Conservation (phyloP, 805 yeast genomes). For the Ogataea sp. region DNA sequence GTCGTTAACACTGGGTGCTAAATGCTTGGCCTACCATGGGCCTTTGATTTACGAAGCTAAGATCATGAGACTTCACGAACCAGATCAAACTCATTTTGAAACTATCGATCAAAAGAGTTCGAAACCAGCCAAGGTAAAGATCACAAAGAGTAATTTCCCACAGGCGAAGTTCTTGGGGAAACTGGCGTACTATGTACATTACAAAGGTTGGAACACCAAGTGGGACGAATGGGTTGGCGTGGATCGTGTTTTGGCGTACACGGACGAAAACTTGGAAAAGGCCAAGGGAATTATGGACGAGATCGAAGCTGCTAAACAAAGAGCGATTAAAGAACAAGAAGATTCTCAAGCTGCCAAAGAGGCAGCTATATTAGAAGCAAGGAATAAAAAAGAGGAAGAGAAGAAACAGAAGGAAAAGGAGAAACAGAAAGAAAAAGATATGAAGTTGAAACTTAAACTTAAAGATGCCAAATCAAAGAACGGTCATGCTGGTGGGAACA, state of each 20-base stretch:
- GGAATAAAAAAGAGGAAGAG: neutral
- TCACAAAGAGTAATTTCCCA: neutral
- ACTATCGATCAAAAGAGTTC: conserved; percentile 17
- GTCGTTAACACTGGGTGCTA: conserved; percentile 12
- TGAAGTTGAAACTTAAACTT: neutral
- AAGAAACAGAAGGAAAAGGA: neutral
- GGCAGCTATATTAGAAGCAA: neutral
- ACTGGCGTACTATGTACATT: conserved; percentile 66
- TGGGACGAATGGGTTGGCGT: conserved; percentile 95
- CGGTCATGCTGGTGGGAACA: no score
- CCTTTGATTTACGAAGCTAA: conserved; percentile 87
- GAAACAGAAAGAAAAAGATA: neutral
- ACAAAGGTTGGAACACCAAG: conserved; percentile 89
- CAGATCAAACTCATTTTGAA: conserved; percentile 33
- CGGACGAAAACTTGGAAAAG: conserved; percentile 56
- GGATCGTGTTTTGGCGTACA: conserved; percentile 59
- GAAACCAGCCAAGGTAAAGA: conserved; percentile 25
- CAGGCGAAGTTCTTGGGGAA: conserved; percentile 14
- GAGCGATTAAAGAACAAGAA: conserved; percentile 7
- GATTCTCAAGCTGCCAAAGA: conserved; percentile 4
- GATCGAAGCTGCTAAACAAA: conserved; percentile 25
- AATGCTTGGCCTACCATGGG: conserved; percentile 81
- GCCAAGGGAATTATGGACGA: conserved; percentile 53
- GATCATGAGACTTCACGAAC: conserved; percentile 55
- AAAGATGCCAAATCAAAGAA: neutral